Evolutionary conservation across 768 basidiomycete species (phyloP).

Genomic region (Hypsizygus marmoreus): DNA sequence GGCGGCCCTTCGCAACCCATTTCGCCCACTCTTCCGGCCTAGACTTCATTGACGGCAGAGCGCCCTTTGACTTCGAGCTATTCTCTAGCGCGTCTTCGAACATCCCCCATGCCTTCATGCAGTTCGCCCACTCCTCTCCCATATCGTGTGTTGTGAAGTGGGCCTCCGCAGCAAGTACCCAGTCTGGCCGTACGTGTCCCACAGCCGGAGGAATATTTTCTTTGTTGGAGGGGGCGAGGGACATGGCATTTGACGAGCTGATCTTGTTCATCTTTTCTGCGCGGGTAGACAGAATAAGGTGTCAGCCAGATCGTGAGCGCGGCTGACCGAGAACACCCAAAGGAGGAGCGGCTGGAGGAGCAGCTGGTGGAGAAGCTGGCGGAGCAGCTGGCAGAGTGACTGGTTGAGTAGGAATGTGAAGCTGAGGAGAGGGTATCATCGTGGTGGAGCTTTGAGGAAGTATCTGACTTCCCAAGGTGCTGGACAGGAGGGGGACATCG

Average conservation of each 20-base stretch:
- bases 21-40: slow-evolving; percentile 7
- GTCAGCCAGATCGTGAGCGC: neutral
- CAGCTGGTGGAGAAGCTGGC: too few relatives aligned
- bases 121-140: slow-evolving; percentile 9
- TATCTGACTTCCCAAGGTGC: too few relatives aligned
- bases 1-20: slow-evolving; percentile 11
- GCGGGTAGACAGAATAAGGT: neutral
- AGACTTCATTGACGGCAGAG: neutral
- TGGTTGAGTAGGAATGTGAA: too few relatives aligned
- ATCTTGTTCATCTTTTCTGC: slow-evolving; percentile 11
- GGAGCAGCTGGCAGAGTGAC: too few relatives aligned
- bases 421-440: too few relatives aligned
- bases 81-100: neutral
- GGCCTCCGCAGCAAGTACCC: slow-evolving; percentile 1
- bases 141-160: slow-evolving; percentile 10
- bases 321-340: neutral
- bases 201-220: slow-evolving; percentile 4
- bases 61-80: slow-evolving; percentile 1
- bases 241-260: neutral
- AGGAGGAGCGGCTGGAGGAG: too few relatives aligned
- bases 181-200: neutral
- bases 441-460: too few relatives aligned
- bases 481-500: too few relatives aligned
- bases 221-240: neutral
- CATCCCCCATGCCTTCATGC: slow-evolving; percentile 10